Evolutionary conservation across 768 basidiomycete genomes (phyloP), one percentile per base, ranked within the genome.

Genomic region (Pleurotus djamor): DNA sequence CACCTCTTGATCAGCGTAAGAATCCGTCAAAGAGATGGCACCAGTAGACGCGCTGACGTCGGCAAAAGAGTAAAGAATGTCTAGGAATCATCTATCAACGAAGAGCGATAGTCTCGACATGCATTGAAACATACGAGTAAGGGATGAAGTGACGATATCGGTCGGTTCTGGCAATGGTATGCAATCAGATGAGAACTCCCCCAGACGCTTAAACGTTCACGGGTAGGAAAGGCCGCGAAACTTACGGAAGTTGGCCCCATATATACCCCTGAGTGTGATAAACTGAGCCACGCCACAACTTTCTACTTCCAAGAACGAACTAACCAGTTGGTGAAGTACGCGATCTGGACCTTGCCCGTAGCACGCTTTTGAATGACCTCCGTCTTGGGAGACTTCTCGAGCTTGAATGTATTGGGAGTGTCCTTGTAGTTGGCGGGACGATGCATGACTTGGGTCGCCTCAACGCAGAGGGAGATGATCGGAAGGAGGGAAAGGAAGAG

Each of bases 51-150:
- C 69, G 57, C 83, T 80, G 38, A 87, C 81, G 69, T 93, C 90
- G 48, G 88, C 91, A 67, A 94, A 94, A 2, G 90, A 81, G 64
- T 93, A 93, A 14, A 91, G 73, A 65, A 93, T 83, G 60, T 82
- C 80, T 82, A 45, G n/a, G 28, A 60, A 12, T 48, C 9, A 37
- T 32, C 3, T 28, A 3, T 28, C 21, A 28, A 28, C 21, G 21
- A 28, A 10, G 43, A 52, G 45, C 8, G 14, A 55, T 33, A 51
- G 37, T 21, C 7, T 5, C 16, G 17, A 41, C 33, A 33, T 5
- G n/a, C 32, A 45, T n/a, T 36, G 34, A 8, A 48, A 70, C 77
- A 58, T 65, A 76, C 91, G 91, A 5, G 90, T 92, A 63, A 94
- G 75, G 41, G 80, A 75, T 3, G 74, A 71, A 7, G 85, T 69